phyloP scores from a whole-genome alignment of 345 rosid species.

The Brassica napus region Da-Ae NC_063445.1:6042001-6042500 shows the following conservation, averaged over 20 bases:
- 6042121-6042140: no score
- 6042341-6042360: conserved; percentile 31
- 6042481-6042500: conserved; percentile 32
- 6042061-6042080: conserved; percentile 72
- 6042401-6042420: conserved; percentile 40
- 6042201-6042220: no score
- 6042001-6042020: conserved; percentile 85
- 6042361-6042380: conserved; percentile 36
- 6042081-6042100: conserved; percentile 22
- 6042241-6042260: no score
- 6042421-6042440: conserved; percentile 29
- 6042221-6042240: no score
- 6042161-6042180: no score
- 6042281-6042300: no score
- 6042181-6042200: no score
- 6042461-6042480: conserved; percentile 31
- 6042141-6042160: no score
- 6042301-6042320: no score
- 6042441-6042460: conserved; percentile 42
- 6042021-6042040: conserved; percentile 72
- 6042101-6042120: no score
- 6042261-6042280: no score
- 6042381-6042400: conserved; percentile 15
- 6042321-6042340: conserved; percentile 23
- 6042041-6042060: conserved; percentile 71